These are phyloP conservation scores for Excoecaria agallocha DNA, from an alignment of 345 rosid species.

Conservation along the genomic window DNA sequence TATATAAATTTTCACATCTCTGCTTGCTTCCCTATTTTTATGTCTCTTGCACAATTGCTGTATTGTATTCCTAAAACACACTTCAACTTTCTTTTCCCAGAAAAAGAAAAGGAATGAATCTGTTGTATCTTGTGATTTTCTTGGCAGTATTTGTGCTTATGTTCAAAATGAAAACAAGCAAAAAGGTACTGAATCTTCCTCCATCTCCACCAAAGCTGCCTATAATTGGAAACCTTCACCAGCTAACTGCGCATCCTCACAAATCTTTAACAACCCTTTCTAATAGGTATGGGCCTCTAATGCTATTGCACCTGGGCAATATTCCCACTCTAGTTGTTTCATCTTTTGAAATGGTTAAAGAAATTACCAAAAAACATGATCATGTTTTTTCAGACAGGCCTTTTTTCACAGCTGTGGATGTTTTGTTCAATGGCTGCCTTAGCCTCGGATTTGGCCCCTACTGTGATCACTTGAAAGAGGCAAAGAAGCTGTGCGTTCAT, in stretches of 20 bases:
- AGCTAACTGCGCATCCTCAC: conserved; percentile 13
- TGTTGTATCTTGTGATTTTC: neutral
- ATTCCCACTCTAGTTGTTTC: conserved; percentile 27
- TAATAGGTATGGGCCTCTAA: conserved; percentile 19
- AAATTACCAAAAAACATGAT: conserved; percentile 20
- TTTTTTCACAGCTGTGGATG: neutral
- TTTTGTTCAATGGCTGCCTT: conserved; percentile 8
- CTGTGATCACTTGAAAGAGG: conserved; percentile 26
- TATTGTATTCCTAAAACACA: too few species aligned
- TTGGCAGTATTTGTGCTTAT: neutral
- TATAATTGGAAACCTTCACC: conserved; percentile 29
- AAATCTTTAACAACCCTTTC: conserved; percentile 20
- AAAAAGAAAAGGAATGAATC: neutral
- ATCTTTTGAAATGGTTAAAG: conserved; percentile 17
- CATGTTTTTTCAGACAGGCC: conserved; percentile 19
- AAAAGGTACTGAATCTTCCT: conserved; percentile 7
- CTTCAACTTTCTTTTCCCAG: neutral
- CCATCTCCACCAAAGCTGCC: conserved; percentile 30
- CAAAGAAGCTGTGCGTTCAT: conserved; percentile 16
- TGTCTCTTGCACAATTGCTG: too few species aligned
- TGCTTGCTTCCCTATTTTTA: too few species aligned
- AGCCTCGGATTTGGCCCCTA: conserved; percentile 23
- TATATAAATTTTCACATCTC: too few species aligned
- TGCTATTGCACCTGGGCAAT: conserved; percentile 17
- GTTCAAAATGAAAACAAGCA: neutral